Evolutionary conservation across 208 protist genomes (phyloP), one percentile per base, ranked within the genome.

Genomic region (Crithidia expoeki): DNA sequence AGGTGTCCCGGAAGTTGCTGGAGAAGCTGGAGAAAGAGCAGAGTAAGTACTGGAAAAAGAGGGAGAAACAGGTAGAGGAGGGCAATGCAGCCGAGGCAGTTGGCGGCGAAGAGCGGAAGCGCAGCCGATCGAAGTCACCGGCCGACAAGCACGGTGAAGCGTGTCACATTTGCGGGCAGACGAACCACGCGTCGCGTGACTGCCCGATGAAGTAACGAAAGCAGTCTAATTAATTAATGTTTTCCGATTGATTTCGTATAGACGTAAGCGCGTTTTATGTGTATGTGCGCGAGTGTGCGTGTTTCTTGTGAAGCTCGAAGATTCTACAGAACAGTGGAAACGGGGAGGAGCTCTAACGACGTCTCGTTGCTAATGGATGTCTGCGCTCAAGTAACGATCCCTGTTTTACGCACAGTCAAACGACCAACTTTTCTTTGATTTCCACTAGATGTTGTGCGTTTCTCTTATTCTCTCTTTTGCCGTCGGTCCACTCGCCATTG

Each of bases 21-120:
- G 86, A 94, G 61, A 94, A 93, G 76, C 70, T 96, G 2, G 84
- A 93, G 79, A 84, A 85, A 71, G 88, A 96, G 76, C 92, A 96
- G 82, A 36, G 55, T 10, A 94, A 94, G 81, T 87, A 79, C 73
- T 95, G 89, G 86, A 83, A 75, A 27, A 78, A 84, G 44, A 84
- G 85, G 19, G 76, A 88, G 65, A 74, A 70, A n/a, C 70, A 74
- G 21, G 34, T 53, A n/a, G 70, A 72, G 47, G 46, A 61, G 9
- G 21, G 34, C 50, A 34, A 56, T n/a, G 40, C 46, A 38, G 79
- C 42, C 5, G 42, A 21, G 42, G 12, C 42, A 17, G 16, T 78
- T 12, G 83, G 84, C 34, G 90, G 91, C 75, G 67, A 83, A 12
- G 67, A 83, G 9, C 85, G 84, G 49, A 78, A 68, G 17, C 72